These are phyloP conservation scores for Musa schizocarpa DNA, from an alignment of 176 grass and related monocot genomes.

Conservation along the genomic window DNA sequence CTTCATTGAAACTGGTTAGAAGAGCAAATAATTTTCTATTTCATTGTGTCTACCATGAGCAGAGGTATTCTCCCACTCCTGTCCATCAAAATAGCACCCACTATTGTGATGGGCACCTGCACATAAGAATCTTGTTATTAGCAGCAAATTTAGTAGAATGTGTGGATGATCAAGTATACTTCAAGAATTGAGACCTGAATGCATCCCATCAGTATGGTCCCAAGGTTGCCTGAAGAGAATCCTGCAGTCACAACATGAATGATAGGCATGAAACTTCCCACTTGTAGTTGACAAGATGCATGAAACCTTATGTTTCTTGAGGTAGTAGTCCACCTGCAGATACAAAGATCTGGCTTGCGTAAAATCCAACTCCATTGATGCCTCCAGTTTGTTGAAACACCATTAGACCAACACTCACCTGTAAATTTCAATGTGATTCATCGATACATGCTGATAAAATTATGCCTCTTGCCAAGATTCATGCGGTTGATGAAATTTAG, in stretches of 20 bases:
- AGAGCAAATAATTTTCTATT: background rate
- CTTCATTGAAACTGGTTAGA: background rate
- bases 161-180: conserved; percentile 18
- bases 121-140: conserved; percentile 6
- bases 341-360: conserved; percentile 52
- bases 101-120: conserved; percentile 63
- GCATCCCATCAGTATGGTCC: conserved; percentile 50
- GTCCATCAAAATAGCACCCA: conserved; percentile 71
- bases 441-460: background rate
- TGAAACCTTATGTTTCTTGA: too few species aligned
- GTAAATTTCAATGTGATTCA: conserved; percentile 4
- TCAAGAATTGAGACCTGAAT: conserved; percentile 40
- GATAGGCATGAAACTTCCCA: conserved; percentile 1
- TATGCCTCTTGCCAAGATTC: background rate
- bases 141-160: conserved; percentile 34
- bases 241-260: conserved; percentile 26
- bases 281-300: too few species aligned
- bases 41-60: conserved; percentile 47
- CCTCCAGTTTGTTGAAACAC: conserved; percentile 65
- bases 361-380: conserved; percentile 59
- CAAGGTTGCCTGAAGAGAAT: conserved; percentile 49
- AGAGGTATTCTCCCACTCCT: conserved; percentile 63
- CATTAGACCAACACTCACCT: conserved; percentile 64
- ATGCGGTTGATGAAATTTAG: conserved; percentile 9
- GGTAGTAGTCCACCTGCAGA: conserved; percentile 39